These are phyloP conservation scores for Thermochaetoides thermophila DNA, from an alignment of 495 filamentous ascomycete species.

Conservation along the genomic window DNA sequence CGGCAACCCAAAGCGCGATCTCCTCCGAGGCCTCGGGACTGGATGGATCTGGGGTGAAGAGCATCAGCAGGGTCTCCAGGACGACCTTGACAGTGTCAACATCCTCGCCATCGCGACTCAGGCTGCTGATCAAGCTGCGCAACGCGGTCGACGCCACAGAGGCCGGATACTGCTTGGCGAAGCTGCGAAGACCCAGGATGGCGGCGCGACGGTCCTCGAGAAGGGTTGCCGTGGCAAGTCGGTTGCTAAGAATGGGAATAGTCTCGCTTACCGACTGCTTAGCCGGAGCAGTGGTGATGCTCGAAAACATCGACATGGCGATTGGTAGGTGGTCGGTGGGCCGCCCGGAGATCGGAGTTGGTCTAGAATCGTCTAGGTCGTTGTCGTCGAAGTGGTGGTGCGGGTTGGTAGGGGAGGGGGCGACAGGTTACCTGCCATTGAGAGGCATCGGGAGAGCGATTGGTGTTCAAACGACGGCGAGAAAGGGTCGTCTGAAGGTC, in stretches of 20 bases:
- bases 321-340: too few relatives aligned
- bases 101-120: slow-evolving; percentile 84
- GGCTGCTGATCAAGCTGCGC: slow-evolving; percentile 67
- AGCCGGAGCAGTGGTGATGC: slow-evolving; percentile 73
- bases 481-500: neutral
- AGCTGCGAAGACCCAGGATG: slow-evolving; percentile 83
- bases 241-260: slow-evolving; percentile 73
- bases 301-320: slow-evolving; percentile 57
- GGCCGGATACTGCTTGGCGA: slow-evolving; percentile 89
- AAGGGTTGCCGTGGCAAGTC: slow-evolving; percentile 73
- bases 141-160: slow-evolving; percentile 88
- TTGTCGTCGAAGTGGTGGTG: slow-evolving; percentile 2
- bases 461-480: neutral
- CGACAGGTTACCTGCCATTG: slow-evolving; percentile 8
- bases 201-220: slow-evolving; percentile 89
- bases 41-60: slow-evolving; percentile 51
- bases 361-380: too few relatives aligned
- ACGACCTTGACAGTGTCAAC: slow-evolving; percentile 91
- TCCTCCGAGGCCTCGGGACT: slow-evolving; percentile 90
- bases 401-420: neutral
- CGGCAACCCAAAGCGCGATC: slow-evolving; percentile 89
- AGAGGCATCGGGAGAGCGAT: slow-evolving; percentile 2
- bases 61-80: slow-evolving; percentile 84
- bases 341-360: too few relatives aligned
- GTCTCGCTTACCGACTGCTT: slow-evolving; percentile 94